phyloP scores from a whole-genome alignment of 352 stramenopile species.

The Paralagenidium karlingii region DNA sequence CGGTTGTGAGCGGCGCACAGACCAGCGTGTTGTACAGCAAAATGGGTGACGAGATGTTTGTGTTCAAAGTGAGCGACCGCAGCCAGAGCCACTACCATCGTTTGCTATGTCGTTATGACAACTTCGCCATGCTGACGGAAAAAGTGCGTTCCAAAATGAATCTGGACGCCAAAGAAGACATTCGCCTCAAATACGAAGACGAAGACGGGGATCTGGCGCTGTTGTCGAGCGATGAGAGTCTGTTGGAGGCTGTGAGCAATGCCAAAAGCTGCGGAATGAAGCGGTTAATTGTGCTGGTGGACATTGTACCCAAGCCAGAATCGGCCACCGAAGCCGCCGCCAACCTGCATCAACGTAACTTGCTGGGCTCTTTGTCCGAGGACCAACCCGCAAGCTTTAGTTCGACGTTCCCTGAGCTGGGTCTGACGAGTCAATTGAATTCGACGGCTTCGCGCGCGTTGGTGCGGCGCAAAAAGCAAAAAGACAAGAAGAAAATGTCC shows the following conservation, averaged over 20 bases:
- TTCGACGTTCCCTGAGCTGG: no score
- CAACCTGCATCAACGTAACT: no score
- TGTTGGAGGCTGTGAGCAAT: slow-evolving; percentile 11
- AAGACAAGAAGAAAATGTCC: no score
- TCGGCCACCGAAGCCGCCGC: no score
- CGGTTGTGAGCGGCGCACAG: slow-evolving; percentile 69
- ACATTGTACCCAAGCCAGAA: no score
- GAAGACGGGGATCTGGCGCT: slow-evolving; percentile 11
- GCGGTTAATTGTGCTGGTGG: slow-evolving; percentile 7
- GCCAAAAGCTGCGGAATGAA: slow-evolving; percentile 7
- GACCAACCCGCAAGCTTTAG: no score
- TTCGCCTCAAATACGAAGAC: slow-evolving; percentile 47
- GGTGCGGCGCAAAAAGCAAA: no score
- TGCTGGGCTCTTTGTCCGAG: no score
- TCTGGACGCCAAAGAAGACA: slow-evolving; percentile 28
- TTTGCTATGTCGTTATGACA: slow-evolving; percentile 69
- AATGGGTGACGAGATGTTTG: slow-evolving; percentile 53
- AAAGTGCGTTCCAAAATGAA: slow-evolving; percentile 79
- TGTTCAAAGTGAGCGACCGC: slow-evolving; percentile 84
- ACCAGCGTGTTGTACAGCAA: slow-evolving; percentile 67
- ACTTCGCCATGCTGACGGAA: slow-evolving; percentile 50
- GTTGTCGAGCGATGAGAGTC: slow-evolving; percentile 7
- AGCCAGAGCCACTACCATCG: slow-evolving; percentile 74
- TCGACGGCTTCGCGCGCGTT: no score
- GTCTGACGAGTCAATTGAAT: no score